phyloP scores from a whole-genome alignment of 257 asterid genomes.

The Solanum okadae region DNA sequence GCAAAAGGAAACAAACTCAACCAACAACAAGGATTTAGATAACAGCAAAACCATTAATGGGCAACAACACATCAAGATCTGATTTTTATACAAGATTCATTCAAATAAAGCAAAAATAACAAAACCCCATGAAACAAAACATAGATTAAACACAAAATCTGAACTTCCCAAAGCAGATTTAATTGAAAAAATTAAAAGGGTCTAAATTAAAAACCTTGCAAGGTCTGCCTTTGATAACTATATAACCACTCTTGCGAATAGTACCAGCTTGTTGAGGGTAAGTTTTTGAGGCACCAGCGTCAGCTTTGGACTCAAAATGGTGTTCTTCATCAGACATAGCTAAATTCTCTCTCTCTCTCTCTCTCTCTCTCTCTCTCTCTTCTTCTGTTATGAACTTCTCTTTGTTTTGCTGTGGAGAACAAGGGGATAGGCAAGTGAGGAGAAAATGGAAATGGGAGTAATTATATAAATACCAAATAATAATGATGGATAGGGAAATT shows the following conservation, averaged over 20 bases:
- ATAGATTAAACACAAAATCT: neutral
- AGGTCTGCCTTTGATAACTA: slow-evolving; percentile 18
- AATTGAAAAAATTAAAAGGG: neutral
- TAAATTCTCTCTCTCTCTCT: neutral
- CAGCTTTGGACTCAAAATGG: slow-evolving; percentile 3
- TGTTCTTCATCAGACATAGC: neutral
- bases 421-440: neutral
- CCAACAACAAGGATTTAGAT: neutral
- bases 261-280: slow-evolving; percentile 31
- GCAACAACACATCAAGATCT: neutral
- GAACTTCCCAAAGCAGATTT: neutral
- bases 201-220: slow-evolving; percentile 13
- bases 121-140: neutral
- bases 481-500: neutral
- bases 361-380: neutral
- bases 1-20: neutral
- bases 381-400: neutral
- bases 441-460: neutral
- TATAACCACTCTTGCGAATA: slow-evolving; percentile 23
- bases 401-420: neutral
- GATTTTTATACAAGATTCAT: neutral
- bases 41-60: neutral
- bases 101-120: neutral
- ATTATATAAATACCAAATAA: neutral
- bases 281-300: slow-evolving; percentile 4